Percentiles rank a stretch among this genome's conserved stretches.
Conservation (phyloP, 2,329 filamentous ascomycete species). For the Diaporthe caulivora region DNA sequence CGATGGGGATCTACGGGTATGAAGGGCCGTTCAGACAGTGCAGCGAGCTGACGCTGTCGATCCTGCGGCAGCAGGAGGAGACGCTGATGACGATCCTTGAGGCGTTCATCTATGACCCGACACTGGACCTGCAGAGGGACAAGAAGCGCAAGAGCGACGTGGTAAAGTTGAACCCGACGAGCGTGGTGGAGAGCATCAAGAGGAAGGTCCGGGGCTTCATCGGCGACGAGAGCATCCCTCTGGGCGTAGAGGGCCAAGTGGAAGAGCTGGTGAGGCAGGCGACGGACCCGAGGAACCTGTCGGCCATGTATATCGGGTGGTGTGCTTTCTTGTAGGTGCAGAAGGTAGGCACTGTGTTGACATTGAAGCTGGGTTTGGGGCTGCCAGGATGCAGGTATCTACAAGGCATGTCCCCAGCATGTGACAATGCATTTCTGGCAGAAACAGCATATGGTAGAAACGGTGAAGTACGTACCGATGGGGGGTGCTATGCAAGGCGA, state of each 20-base stretch:
- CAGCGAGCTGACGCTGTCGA: constrained; percentile 86
- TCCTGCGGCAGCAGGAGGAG: constrained; percentile 92
- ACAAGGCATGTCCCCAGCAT: neutral
- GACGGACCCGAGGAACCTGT: constrained; percentile 81
- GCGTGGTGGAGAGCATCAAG: constrained; percentile 89
- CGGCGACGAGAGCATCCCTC: constrained; percentile 87
- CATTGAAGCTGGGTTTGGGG: neutral
- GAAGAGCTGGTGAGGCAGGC: constrained; percentile 93
- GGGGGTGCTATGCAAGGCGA: neutral
- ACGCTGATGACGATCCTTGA: constrained; percentile 97
- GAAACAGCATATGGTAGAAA: neutral
- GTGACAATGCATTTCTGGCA: neutral
- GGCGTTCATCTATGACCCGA: constrained; percentile 97
- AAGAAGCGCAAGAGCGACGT: constrained; percentile 68
- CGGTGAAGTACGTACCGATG: neutral
- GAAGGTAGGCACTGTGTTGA: neutral
- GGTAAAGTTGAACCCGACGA: constrained; percentile 69
- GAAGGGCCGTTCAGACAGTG: constrained; percentile 94
- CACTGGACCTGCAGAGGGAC: constrained; percentile 86
- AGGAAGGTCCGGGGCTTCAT: constrained; percentile 88
- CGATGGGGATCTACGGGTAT: constrained; percentile 94
- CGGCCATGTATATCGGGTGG: constrained; percentile 98
- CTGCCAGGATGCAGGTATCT: neutral
- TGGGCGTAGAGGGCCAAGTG: constrained; percentile 97
- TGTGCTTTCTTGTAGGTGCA: constrained; percentile 66